Evolutionary conservation across 2,329 filamentous ascomycete species (phyloP).

Genomic region (Xylaria sp.): DNA sequence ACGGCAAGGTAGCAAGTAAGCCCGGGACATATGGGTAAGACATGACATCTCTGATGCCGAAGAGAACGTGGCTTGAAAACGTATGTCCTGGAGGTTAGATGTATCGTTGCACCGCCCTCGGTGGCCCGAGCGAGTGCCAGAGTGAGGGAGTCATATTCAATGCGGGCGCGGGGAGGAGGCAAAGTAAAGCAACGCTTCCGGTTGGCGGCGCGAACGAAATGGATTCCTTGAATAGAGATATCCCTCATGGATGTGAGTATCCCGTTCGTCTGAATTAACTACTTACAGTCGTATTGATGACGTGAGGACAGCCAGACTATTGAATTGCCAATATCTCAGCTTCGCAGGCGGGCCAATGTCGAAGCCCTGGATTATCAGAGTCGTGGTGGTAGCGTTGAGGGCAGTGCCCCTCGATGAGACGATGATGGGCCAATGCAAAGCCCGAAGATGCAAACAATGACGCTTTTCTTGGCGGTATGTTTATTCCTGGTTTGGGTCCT

Average conservation of each 20-base stretch:
- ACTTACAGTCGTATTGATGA: not conserved
- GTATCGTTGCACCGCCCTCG: conserved; percentile 2
- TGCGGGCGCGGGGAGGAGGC: too few species aligned
- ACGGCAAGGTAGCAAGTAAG: not conserved
- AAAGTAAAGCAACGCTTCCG: not conserved
- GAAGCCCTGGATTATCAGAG: too few species aligned
- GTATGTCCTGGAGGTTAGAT: too few species aligned
- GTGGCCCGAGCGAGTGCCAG: not conserved
- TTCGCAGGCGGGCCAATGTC: too few species aligned
- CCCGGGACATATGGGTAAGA: conserved; percentile 5
- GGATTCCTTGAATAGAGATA: too few species aligned
- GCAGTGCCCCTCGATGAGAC: too few species aligned
- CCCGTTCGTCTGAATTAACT: not conserved
- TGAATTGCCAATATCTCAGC: too few species aligned
- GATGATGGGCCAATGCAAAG: not conserved
- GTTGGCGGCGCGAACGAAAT: not conserved
- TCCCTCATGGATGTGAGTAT: too few species aligned
- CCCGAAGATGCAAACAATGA: not conserved
- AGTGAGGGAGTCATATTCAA: too few species aligned
- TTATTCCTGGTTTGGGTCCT: too few species aligned
- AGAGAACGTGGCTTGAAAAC: too few species aligned
- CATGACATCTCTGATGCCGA: not conserved
- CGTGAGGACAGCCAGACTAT: not conserved
- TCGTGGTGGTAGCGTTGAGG: too few species aligned
- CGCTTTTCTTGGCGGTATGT: not conserved